Evolutionary conservation across 768 basidiomycete genomes (phyloP), one percentile per base, ranked within the genome.

Genomic region (Panellus pusillus): DNA sequence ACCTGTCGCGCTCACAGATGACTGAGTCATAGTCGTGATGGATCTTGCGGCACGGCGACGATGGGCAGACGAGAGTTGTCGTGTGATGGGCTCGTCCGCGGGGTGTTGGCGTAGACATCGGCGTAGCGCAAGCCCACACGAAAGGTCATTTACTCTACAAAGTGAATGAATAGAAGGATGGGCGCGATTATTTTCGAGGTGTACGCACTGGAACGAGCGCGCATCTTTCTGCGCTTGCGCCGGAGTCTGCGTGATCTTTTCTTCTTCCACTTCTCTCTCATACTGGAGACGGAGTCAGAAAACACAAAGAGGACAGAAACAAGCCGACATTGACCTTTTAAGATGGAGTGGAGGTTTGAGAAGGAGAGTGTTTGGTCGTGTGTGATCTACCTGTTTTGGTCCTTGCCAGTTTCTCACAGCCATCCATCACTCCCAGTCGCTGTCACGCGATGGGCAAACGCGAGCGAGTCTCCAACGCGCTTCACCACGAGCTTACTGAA

Each of bases 261-360:
- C 78, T 93, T 93, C 85, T 92, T 92, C 91, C 91, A 93, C 86
- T 93, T 93, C 75, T 92, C 91, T 89, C 91, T 91, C 91, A 92
- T 93, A 61, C 82, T 87, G 36, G 6, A 18, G 20, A 29, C 43
- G 11, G 20, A 28, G 41, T 57, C 31, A 56, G 48, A 36, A 1
- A 41, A 27, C 36, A 24, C 42, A 36, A 44, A 13, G 42, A 41
- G 9, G 49, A 44, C 2, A 45, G 18, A 7, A 31, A 15, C 14
- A 28, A 12, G 32, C 19, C 41, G 36, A 13, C n/a, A 64, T 47
- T 44, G 5, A 61, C 60, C 38, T 54, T 35, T 14, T 8, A 31
- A 35, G 39, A 44, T 50, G 31, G 42, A 44, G 38, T 27, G 36
- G 20, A 57, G 63, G 12, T 47, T 7, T 29, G 14, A 37, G 45